Percentiles rank a stretch among this genome's conserved stretches.
These are phyloP conservation scores for Myxozyma monticola DNA, from an alignment of 805 yeast species.

Conservation along the genomic window DNA sequence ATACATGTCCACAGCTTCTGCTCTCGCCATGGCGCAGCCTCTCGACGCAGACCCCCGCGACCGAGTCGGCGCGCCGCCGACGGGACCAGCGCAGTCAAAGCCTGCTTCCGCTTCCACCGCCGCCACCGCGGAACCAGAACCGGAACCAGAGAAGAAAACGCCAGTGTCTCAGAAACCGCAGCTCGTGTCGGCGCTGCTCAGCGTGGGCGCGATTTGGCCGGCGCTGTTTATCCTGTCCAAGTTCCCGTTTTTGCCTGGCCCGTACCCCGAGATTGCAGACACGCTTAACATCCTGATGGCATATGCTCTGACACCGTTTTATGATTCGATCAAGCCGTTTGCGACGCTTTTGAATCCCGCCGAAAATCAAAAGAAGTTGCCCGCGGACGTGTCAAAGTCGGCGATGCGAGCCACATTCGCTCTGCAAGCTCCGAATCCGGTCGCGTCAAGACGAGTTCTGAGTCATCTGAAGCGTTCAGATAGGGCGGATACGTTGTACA, in stretches of 20 bases:
- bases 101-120: neutral
- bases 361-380: conserved; percentile 9
- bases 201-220: conserved; percentile 64
- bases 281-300: conserved; percentile 54
- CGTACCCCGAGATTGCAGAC: conserved; percentile 51
- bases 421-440: conserved; percentile 8
- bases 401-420: neutral
- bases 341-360: neutral
- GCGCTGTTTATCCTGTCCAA: conserved; percentile 57
- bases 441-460: conserved; percentile 17
- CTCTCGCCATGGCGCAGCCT: conserved; percentile 86
- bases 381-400: neutral
- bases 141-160: conserved; percentile 4
- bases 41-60: conserved; percentile 52
- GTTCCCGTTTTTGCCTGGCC: conserved; percentile 60
- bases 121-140: conserved; percentile 1
- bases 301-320: conserved; percentile 52
- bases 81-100: too few species aligned
- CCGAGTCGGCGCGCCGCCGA: conserved; percentile 44
- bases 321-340: conserved; percentile 26
- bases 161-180: conserved; percentile 43
- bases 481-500: conserved; percentile 13
- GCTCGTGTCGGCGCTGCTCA: conserved; percentile 54
- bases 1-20: conserved; percentile 65
- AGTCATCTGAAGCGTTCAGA: conserved; percentile 23